phyloP scores from a whole-genome alignment of 768 basidiomycete species.

The Ramaria rubella region DNA sequence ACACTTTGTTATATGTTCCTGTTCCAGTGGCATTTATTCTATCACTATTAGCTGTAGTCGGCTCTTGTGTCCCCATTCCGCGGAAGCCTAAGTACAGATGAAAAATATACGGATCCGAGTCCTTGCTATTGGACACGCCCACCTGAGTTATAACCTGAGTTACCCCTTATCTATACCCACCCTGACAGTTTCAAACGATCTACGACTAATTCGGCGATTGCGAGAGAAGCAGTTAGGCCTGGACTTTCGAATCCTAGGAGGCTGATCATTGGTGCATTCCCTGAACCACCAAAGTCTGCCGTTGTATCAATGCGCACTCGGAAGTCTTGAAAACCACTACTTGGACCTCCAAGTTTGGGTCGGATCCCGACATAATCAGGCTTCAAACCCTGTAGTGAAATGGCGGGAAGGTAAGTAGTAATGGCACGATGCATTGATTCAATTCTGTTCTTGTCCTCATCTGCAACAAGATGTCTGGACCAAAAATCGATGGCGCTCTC shows the following conservation, averaged over 20 bases:
- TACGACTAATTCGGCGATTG: conserved; percentile 78
- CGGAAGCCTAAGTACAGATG: too few species aligned
- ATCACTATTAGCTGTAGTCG: too few species aligned
- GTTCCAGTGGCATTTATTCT: too few species aligned
- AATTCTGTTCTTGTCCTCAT: conserved; percentile 43
- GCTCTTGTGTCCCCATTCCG: too few species aligned
- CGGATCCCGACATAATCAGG: conserved; percentile 84
- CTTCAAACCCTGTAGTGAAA: conserved; percentile 52
- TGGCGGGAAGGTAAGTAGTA: conserved; percentile 62
- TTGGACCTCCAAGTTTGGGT: conserved; percentile 76
- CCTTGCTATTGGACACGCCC: too few species aligned
- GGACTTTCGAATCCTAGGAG: conserved; percentile 90
- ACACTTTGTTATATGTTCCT: too few species aligned
- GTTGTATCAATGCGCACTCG: conserved; percentile 60
- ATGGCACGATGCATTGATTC: conserved; percentile 66
- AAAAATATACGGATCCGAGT: too few species aligned
- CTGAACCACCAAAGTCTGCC: conserved; percentile 28
- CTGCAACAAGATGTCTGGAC: conserved; percentile 56
- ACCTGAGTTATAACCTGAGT: too few species aligned
- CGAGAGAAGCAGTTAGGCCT: conserved; percentile 81
- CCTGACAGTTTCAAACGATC: conserved; percentile 23
- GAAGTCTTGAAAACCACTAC: conserved; percentile 81
- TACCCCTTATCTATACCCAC: too few species aligned
- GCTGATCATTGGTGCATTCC: conserved; percentile 56
- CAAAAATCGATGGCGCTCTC: conserved; percentile 66